Evolutionary conservation across 106 monocot species (phyloP).

Genomic region (Cymbidium sinense): DNA sequence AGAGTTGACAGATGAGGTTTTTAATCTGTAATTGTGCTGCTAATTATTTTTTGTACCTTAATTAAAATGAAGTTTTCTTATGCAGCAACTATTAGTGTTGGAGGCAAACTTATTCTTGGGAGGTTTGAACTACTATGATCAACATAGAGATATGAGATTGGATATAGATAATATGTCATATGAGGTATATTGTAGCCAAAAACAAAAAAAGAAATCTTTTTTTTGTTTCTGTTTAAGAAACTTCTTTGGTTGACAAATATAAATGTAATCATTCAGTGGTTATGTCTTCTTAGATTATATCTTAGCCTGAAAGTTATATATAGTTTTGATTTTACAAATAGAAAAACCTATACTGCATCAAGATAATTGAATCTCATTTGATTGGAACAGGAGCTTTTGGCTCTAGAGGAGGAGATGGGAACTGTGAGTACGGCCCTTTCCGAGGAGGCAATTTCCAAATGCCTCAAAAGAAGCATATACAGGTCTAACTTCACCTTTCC

Average conservation of each 20-base stretch:
- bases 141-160: slow-evolving; percentile 86
- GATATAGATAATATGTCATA: slow-evolving; percentile 93
- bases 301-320: not conserved
- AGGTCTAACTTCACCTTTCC: not conserved
- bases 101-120: slow-evolving; percentile 51
- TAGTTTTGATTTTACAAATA: not conserved
- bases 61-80: slow-evolving; percentile 8
- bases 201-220: no score
- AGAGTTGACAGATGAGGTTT: slow-evolving; percentile 53
- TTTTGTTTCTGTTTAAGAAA: not conserved
- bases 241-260: not conserved
- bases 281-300: no score
- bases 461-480: slow-evolving; percentile 11
- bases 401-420: not conserved
- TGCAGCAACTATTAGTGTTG: slow-evolving; percentile 56
- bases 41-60: not conserved
- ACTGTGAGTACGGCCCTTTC: slow-evolving; percentile 6
- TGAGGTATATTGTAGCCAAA: slow-evolving; percentile 55
- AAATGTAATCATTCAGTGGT: not conserved
- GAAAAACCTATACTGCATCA: not conserved
- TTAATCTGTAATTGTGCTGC: slow-evolving; percentile 2
- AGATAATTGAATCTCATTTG: slow-evolving; percentile 8
- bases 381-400: slow-evolving; percentile 7
- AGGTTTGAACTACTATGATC: slow-evolving; percentile 53
- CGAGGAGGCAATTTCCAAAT: slow-evolving; percentile 9